Conservation (phyloP, 78 protist genomes). For the Creolimax fragrantissima region DNA sequence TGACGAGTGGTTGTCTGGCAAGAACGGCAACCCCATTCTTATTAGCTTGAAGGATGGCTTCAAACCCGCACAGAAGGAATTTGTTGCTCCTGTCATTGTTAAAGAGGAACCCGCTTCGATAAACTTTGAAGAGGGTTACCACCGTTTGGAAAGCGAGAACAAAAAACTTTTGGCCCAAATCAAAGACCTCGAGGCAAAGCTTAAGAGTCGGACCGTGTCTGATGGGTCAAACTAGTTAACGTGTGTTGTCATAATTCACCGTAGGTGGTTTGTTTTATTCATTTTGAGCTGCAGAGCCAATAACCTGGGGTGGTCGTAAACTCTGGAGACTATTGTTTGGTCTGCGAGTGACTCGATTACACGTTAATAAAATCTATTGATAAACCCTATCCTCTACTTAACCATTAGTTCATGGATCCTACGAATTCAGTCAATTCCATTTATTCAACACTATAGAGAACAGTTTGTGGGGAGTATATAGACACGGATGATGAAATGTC, state of each 20-base stretch:
- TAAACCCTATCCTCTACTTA: too few species aligned
- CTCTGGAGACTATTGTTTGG: too few species aligned
- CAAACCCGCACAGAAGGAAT: slow-evolving; percentile 38
- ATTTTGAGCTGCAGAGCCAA: too few species aligned
- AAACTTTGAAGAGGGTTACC: background rate
- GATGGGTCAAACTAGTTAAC: background rate
- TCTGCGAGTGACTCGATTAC: too few species aligned
- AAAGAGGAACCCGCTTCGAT: background rate
- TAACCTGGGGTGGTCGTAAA: too few species aligned
- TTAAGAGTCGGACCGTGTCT: background rate
- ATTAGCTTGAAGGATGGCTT: slow-evolving; percentile 63
- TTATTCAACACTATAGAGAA: too few species aligned
- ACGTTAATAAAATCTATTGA: too few species aligned
- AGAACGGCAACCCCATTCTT: slow-evolving; percentile 57
- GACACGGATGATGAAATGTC: too few species aligned
- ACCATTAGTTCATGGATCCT: too few species aligned
- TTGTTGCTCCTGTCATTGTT: slow-evolving; percentile 3
- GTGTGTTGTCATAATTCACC: too few species aligned
- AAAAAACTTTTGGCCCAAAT: background rate
- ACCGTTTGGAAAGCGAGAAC: background rate
- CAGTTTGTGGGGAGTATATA: too few species aligned
- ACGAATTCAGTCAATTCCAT: too few species aligned
- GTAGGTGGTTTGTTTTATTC: background rate
- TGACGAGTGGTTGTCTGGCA: slow-evolving; percentile 72
- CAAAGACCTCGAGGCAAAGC: background rate